Evolutionary conservation across 2,329 filamentous ascomycete genomes (phyloP).

Genomic region (Stromatinia cepivora): DNA sequence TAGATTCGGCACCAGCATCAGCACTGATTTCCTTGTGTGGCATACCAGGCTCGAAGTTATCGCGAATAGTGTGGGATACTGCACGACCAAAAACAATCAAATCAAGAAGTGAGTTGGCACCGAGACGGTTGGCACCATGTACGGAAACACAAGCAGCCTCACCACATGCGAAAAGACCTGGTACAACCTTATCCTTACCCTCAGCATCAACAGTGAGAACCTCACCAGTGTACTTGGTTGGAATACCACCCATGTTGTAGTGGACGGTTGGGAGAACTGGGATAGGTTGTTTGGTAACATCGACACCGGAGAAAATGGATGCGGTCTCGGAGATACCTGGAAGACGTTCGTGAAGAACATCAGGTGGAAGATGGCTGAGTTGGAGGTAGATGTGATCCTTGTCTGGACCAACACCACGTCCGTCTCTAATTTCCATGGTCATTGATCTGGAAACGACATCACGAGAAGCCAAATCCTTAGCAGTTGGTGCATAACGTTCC

Average conservation of each 20-base stretch:
- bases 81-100: constrained; percentile 53
- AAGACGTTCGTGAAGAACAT: constrained; percentile 49
- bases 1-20: constrained; percentile 74
- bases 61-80: constrained; percentile 93
- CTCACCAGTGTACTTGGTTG: constrained; percentile 51
- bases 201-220: constrained; percentile 46
- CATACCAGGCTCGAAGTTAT: constrained; percentile 46
- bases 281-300: constrained; percentile 50
- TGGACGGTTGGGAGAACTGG: constrained; percentile 53
- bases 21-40: constrained; percentile 63
- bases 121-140: constrained; percentile 50
- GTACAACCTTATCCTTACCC: constrained; percentile 45
- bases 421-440: constrained; percentile 51
- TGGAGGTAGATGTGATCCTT: constrained; percentile 52
- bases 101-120: constrained; percentile 51
- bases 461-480: constrained; percentile 50
- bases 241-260: constrained; percentile 53
- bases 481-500: constrained; percentile 53
- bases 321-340: constrained; percentile 54
- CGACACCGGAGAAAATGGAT: constrained; percentile 50
- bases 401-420: constrained; percentile 47
- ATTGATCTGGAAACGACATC: constrained; percentile 51
- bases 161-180: constrained; percentile 50
- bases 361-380: constrained; percentile 48
- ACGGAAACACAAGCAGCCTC: constrained; percentile 52